A percentile compares a stretch with the other conserved stretches of the same genome.
These are phyloP conservation scores for Aspergillus olivimuriae DNA, from an alignment of 495 filamentous ascomycete genomes.

Conservation along the genomic window DNA sequence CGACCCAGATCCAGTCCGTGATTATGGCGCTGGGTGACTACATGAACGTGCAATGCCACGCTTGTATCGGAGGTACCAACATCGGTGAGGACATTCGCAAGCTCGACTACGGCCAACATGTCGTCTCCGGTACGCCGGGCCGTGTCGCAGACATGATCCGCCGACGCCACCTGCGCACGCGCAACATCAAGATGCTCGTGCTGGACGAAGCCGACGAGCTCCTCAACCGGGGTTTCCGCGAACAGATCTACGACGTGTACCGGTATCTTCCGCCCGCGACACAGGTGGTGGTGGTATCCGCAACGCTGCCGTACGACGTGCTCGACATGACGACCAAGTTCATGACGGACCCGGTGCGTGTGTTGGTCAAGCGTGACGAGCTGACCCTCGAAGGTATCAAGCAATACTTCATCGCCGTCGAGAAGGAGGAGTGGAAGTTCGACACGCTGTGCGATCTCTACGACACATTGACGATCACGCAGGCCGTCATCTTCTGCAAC, in stretches of 20 bases:
- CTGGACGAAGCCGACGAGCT: conserved; percentile 96
- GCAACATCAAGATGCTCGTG: conserved; percentile 97
- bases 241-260: conserved; percentile 99
- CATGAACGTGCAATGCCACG: conserved; percentile 99
- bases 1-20: conserved; percentile 96
- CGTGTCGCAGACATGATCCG: conserved; percentile 99
- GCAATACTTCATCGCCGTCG: conserved; percentile 98
- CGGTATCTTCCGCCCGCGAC: conserved; percentile 92
- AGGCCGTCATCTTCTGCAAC: conserved; percentile 99
- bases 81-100: conserved; percentile 96
- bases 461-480: conserved; percentile 97
- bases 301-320: conserved; percentile 95
- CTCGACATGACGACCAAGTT: conserved; percentile 99
- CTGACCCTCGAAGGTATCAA: conserved; percentile 97
- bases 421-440: conserved; percentile 99
- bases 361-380: conserved; percentile 99
- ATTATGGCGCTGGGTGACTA: conserved; percentile 97
- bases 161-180: conserved; percentile 85
- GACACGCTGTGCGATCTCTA: conserved; percentile 99
- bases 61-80: conserved; percentile 97
- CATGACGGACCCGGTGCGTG: conserved; percentile 98
- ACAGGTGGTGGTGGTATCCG: conserved; percentile 95
- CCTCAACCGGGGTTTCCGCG: conserved; percentile 88
- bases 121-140: conserved; percentile 92
- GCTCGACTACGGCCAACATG: conserved; percentile 93